Evolutionary conservation across 306 rosid species (phyloP), one percentile per base, ranked within the genome.

Genomic region (Quillaja saponaria): DNA sequence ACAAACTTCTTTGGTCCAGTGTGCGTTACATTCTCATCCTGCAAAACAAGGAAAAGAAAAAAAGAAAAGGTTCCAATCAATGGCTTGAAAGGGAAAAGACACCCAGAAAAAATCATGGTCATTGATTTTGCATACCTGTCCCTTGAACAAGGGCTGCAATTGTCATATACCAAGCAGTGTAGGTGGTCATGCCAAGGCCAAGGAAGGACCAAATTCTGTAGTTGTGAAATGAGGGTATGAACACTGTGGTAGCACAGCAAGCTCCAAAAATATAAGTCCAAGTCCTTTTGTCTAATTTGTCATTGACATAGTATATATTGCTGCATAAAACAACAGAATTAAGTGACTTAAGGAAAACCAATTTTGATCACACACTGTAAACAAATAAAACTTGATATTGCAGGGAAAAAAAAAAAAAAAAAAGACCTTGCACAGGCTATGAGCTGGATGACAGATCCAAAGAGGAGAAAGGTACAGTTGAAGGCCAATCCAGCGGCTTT

Each of bases 201-300:
- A 91, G 91, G 57, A 91, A 88, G 25, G 97, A 91, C 97, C 96
- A 88, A 20, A 91, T 84, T 59, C 97, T 78, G 74, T 91, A 91
- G 82, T 91, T 91, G 71, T 25, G 31, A 25, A 25, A 25, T 25
- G 31, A 25, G 4, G 31, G 31, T 25, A 25, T 25, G 31, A 25
- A 91, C 71, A 91, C 97, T 7, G 97, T 88, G 35, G 96, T 91
- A 35, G 97, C 97, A 75, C 97, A 91, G 25, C 97, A 91, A 6
- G 96, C 96, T 73, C 97, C 97, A 20, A 91, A 91, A 34, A 88
- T 85, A 51, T 91, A 91, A 12, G 96, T 91, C 96, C 98, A 91
- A 9, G 96, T 91, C 82, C 96, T 86, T 73, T 91, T 91, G 59
- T 91, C 96, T 81, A 91, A 69, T 39, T 86, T 78, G 64, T 88